phyloP scores from a whole-genome alignment of 305 asterid species.

The Plantago coronopus region DNA sequence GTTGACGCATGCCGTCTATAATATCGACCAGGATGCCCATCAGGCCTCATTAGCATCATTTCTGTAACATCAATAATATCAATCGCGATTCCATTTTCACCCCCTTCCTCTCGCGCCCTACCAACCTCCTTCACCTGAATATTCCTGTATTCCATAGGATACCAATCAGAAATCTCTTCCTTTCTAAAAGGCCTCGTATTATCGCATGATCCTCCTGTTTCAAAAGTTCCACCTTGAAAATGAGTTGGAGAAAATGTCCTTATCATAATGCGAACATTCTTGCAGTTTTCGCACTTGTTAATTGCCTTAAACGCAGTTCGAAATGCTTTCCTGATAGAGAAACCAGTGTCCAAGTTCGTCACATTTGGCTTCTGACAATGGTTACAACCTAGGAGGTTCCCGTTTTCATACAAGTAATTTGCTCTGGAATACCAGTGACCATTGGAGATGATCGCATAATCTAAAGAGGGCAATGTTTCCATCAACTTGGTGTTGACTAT shows the following conservation, averaged over 20 bases:
- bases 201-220: conserved; percentile 54
- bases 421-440: conserved; percentile 23
- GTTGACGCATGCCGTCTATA: conserved; percentile 51
- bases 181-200: conserved; percentile 36
- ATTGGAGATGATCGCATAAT: conserved; percentile 23
- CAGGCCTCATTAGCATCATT: conserved; percentile 50
- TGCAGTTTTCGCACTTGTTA: conserved; percentile 37
- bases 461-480: conserved; percentile 8
- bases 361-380: conserved; percentile 16
- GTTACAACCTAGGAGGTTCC: conserved; percentile 20
- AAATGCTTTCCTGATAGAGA: conserved; percentile 44
- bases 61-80: conserved; percentile 51
- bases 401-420: conserved; percentile 9
- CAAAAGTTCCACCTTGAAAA: conserved; percentile 57
- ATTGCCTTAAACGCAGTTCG: conserved; percentile 44
- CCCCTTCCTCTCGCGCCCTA: conserved; percentile 29
- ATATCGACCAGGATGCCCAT: conserved; percentile 51
- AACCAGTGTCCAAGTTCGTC: conserved; percentile 11
- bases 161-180: conserved; percentile 23
- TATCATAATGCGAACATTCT: conserved; percentile 25
- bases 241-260: conserved; percentile 55
- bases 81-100: conserved; percentile 25
- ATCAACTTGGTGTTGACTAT: conserved; percentile 19
- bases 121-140: conserved; percentile 47
- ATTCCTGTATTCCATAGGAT: conserved; percentile 30